Base-by-base conservation (phyloP, 108 stramenopile species). In the Aureococcus anophagefferens region DNA sequence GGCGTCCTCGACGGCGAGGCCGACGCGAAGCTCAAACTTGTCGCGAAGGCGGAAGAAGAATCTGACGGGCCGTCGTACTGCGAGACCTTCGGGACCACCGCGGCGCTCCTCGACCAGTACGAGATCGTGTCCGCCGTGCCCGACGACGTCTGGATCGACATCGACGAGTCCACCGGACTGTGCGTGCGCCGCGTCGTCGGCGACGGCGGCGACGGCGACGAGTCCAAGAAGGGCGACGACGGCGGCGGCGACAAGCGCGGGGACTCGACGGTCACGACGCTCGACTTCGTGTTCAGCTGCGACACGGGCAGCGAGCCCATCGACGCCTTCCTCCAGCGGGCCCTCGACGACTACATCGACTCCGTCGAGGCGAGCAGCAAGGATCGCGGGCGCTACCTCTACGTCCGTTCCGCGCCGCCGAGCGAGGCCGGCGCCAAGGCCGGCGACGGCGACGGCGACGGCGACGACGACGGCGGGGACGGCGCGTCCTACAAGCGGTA, bases 401-500 rank as follows among this genome's bases (percentile, higher is more conserved):
- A 25, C 51, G 51, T 59, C 51, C 37, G 37, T 40, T 9, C 37
- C 7, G 37, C 37, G 37, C n/a, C n/a, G n/a, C n/a, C n/a, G n/a
- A n/a, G n/a, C n/a, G n/a, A n/a, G n/a, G n/a, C n/a, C n/a, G n/a
- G n/a, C n/a, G n/a, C n/a, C n/a, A 5, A 28, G 21, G 51, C 51
- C 21, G 25, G 14, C 51, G 51, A 28, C 51, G 51, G 51, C 51
- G 51, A 28, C 21, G 51, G 25, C 51, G 51, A 18, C 51, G 25
- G 13, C 21, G 51, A 59, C 51, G 51, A 59, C 21, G 37, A 45
- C 46, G 76, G 0, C 79, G 84, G 16, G 70, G 77, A 69, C 67
- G 35, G 33, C 64, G 77, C 31, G 4, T 83, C 65, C 31, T 88
- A 85, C 85, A 86, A 80, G 69, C 70, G 91, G 16, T 92, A 90